Evolutionary conservation across 345 rosid genomes (phyloP).

Genomic region (Noccaea bulbosa): DNA sequence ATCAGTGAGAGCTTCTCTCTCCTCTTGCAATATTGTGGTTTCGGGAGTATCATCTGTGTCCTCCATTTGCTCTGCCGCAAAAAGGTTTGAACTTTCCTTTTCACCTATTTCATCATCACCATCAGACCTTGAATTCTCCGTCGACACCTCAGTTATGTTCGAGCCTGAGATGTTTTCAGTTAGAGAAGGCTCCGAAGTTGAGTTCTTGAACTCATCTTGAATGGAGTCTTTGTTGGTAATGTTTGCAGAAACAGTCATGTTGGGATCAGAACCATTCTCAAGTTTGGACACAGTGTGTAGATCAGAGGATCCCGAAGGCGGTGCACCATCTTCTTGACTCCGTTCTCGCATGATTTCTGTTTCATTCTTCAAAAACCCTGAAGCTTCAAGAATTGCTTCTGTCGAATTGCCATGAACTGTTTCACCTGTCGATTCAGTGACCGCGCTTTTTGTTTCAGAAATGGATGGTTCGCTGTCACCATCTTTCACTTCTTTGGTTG

Average conservation of each 20-base stretch:
- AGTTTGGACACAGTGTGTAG: constrained; percentile 26
- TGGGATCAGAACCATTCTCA: constrained; percentile 41
- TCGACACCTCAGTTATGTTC: constrained; percentile 46
- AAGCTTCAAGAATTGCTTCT: constrained; percentile 37
- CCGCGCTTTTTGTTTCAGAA: constrained; percentile 28
- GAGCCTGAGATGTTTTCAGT: constrained; percentile 37
- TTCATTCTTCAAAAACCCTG: constrained; percentile 48
- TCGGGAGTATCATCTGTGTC: constrained; percentile 47
- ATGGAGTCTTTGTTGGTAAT: constrained; percentile 29
- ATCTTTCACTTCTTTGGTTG: constrained; percentile 46
- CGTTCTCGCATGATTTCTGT: constrained; percentile 46
- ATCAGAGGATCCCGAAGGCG: constrained; percentile 40
- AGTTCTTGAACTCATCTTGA: constrained; percentile 42
- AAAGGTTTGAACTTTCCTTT: constrained; percentile 43
- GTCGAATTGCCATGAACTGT: constrained; percentile 36
- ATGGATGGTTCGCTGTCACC: constrained; percentile 26
- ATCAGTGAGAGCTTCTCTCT: constrained; percentile 54
- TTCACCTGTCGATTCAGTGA: constrained; percentile 46
- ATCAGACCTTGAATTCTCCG: constrained; percentile 45
- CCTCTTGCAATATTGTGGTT: constrained; percentile 48
- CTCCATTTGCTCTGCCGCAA: constrained; percentile 41
- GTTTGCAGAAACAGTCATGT: constrained; percentile 40
- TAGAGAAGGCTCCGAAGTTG: constrained; percentile 40
- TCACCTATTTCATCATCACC: constrained; percentile 40
- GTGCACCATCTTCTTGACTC: constrained; percentile 41